Evolutionary conservation across 2,329 filamentous ascomycete species (phyloP).

Genomic region (Pseudodiploospora longispora): DNA sequence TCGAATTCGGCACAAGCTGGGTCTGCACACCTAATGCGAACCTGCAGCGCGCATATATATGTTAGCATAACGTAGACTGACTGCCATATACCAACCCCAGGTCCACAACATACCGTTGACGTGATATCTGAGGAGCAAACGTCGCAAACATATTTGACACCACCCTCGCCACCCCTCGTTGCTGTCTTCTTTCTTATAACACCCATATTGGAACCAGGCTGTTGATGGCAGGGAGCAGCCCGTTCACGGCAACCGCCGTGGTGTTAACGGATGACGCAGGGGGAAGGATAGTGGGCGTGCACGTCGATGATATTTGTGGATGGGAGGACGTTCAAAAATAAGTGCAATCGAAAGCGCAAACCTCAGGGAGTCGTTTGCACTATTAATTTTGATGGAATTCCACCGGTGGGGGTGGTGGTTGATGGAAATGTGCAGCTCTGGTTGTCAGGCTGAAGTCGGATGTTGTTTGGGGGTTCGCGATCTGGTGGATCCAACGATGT

Average conservation of each 20-base stretch:
- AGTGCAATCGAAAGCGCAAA: constrained; percentile 12
- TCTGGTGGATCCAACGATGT: constrained; percentile 7
- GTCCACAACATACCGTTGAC: constrained; percentile 63
- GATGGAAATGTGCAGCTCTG: constrained; percentile 10
- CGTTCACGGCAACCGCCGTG: constrained; percentile 6
- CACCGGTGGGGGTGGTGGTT: constrained; percentile 7
- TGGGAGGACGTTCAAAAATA: constrained; percentile 1
- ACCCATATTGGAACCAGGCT: constrained; percentile 54
- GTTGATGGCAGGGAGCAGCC: constrained; percentile 2
- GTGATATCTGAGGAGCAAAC: constrained; percentile 95
- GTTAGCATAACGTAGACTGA: constrained; percentile 9
- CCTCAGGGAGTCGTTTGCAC: constrained; percentile 10
- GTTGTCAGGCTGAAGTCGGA: constrained; percentile 10
- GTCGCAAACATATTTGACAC: constrained; percentile 95
- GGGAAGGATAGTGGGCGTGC: constrained; percentile 6
- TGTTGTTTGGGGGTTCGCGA: constrained; percentile 9
- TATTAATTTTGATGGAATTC: constrained; percentile 23
- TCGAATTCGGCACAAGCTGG: constrained; percentile 85
- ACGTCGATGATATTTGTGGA: not conserved
- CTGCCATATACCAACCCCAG: constrained; percentile 6
- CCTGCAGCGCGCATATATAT: constrained; percentile 31
- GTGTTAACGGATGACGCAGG: constrained; percentile 4
- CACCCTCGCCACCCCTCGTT: constrained; percentile 74
- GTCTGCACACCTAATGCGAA: constrained; percentile 88
- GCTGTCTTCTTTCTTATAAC: constrained; percentile 95